Conservation (phyloP, 2,329 filamentous ascomycete species). For the Colletotrichum agaves region DNA sequence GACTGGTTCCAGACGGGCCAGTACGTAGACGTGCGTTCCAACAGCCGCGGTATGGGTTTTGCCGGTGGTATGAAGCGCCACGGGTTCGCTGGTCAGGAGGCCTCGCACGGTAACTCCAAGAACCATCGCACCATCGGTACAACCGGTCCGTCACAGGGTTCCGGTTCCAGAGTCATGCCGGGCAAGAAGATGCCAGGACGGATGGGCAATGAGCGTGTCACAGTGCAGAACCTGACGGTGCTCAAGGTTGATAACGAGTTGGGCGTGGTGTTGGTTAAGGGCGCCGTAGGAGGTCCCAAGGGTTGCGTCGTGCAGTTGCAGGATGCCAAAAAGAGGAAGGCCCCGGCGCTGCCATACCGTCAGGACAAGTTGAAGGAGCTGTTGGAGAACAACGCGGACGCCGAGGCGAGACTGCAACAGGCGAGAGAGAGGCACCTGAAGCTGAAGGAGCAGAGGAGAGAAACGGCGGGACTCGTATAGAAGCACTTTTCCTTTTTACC, state of each 20-base stretch:
- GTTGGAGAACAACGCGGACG: slow-evolving; percentile 59
- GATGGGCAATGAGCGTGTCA: slow-evolving; percentile 91
- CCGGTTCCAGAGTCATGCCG: slow-evolving; percentile 90
- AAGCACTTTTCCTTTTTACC: slow-evolving; percentile 13
- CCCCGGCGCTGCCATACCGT: slow-evolving; percentile 61
- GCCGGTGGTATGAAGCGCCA: slow-evolving; percentile 98
- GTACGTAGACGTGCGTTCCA: slow-evolving; percentile 85
- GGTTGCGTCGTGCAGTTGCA: slow-evolving; percentile 85
- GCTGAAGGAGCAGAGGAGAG: slow-evolving; percentile 57
- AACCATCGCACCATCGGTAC: slow-evolving; percentile 94
- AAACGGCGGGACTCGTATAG: slow-evolving; percentile 40
- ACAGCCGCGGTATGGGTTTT: slow-evolving; percentile 90
- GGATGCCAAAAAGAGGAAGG: slow-evolving; percentile 87
- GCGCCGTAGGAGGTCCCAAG: slow-evolving; percentile 88
- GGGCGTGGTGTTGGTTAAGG: slow-evolving; percentile 89
- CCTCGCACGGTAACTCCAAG: slow-evolving; percentile 94
- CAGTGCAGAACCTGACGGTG: slow-evolving; percentile 90
- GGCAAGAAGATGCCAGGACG: slow-evolving; percentile 98
- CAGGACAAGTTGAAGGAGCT: slow-evolving; percentile 56
- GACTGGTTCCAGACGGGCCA: slow-evolving; percentile 93
- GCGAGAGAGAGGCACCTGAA: slow-evolving; percentile 63
- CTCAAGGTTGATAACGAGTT: slow-evolving; percentile 88
- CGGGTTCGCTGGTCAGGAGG: slow-evolving; percentile 88
- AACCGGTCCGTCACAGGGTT: slow-evolving; percentile 87
- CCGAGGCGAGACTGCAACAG: slow-evolving; percentile 57